Conservation (phyloP, 2,329 filamentous ascomycete species). For the Colletotrichum sp. region DNA sequence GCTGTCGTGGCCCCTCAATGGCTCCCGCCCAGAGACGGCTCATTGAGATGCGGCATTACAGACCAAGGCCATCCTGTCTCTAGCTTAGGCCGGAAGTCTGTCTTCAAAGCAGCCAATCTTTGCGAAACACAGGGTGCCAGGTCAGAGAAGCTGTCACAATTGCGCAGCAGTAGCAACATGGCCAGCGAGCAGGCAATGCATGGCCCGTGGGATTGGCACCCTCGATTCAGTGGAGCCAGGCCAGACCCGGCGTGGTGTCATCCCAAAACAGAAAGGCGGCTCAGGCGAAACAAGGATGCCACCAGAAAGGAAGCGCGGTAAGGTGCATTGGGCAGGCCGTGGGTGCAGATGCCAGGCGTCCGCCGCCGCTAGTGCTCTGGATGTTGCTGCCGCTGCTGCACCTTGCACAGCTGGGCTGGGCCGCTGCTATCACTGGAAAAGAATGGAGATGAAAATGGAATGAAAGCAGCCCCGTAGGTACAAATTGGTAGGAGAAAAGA, state of each 20-base stretch:
- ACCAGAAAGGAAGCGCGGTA: not conserved
- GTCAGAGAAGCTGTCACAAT: slow-evolving; percentile 9
- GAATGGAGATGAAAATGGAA: slow-evolving; percentile 1
- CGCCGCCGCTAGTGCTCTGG: not conserved
- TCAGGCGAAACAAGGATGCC: slow-evolving; percentile 11
- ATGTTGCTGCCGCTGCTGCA: not conserved
- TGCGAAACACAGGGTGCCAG: slow-evolving; percentile 7
- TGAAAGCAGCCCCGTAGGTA: not conserved
- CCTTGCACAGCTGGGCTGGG: not conserved
- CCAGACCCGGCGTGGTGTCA: not conserved
- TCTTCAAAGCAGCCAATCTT: slow-evolving; percentile 2
- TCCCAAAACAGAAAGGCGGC: slow-evolving; percentile 13
- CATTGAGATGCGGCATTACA: not conserved
- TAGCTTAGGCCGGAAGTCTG: not conserved
- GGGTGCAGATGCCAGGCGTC: not conserved
- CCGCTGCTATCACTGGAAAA: not conserved
- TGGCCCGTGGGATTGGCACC: slow-evolving; percentile 12
- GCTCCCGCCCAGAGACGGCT: not conserved
- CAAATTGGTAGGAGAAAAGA: not conserved
- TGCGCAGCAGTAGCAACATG: not conserved
- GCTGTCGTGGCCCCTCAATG: not conserved
- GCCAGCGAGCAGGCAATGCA: not conserved
- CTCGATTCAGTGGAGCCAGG: not conserved
- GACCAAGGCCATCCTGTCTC: not conserved
- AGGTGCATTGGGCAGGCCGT: slow-evolving; percentile 6